Evolutionary conservation across 768 basidiomycete genomes (phyloP).

Genomic region (Lentinula edodes): DNA sequence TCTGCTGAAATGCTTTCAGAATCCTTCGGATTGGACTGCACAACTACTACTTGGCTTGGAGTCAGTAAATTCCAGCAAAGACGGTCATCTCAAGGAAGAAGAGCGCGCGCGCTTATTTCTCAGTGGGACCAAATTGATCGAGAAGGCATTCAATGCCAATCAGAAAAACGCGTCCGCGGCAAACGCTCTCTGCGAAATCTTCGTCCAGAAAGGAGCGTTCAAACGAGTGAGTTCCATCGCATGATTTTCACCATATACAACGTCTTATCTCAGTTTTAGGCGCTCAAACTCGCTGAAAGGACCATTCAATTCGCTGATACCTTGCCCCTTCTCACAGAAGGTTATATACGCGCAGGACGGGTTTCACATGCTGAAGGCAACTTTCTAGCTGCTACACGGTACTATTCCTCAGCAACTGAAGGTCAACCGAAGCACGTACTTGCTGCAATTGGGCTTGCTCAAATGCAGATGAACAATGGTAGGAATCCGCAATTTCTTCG

Average conservation of each 20-base stretch:
- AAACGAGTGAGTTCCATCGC: conserved; percentile 40
- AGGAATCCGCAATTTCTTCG: conserved; percentile 8
- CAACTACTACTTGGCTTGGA: conserved; percentile 82
- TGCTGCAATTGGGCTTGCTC: conserved; percentile 81
- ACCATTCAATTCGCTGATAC: conserved; percentile 94
- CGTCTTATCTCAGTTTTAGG: conserved; percentile 32
- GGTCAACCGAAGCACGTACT: conserved; percentile 70
- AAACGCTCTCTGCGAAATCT: conserved; percentile 76
- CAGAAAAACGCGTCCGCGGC: conserved; percentile 78
- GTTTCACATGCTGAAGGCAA: conserved; percentile 71
- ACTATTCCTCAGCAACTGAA: conserved; percentile 63
- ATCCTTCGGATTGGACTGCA: conserved; percentile 74
- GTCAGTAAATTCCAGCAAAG: conserved; percentile 81
- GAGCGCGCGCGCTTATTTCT: conserved; percentile 59
- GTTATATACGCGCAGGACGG: conserved; percentile 79
- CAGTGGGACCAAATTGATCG: conserved; percentile 63
- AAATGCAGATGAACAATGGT: conserved; percentile 85
- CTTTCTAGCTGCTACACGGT: conserved; percentile 57
- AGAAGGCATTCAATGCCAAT: conserved; percentile 76
- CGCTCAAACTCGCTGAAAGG: conserved; percentile 89
- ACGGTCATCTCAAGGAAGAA: conserved; percentile 53
- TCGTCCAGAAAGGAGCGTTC: conserved; percentile 65
- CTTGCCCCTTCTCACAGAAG: conserved; percentile 76
- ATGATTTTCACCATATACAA: not conserved
- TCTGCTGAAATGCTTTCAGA: conserved; percentile 33